Conservation (phyloP, 352 stramenopile genomes). For the Globisporangium cylindrosporum region DNA sequence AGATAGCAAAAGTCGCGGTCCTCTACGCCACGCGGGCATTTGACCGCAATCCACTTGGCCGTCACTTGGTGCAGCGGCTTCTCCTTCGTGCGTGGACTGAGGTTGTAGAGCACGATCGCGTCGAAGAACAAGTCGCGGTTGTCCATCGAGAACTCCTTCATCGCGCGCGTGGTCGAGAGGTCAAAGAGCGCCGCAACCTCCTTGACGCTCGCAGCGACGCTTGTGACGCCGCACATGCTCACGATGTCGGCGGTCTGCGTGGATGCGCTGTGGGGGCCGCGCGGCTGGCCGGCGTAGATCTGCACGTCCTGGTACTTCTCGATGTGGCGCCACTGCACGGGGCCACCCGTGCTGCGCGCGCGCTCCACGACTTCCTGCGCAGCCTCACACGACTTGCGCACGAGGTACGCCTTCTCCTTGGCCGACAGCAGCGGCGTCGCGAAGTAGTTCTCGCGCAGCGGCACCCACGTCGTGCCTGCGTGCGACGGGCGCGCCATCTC, state of each 20-base stretch:
- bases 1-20: conserved; percentile 78
- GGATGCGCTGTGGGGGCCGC: conserved; percentile 25
- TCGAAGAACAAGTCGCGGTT: conserved; percentile 74
- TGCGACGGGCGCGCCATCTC: conserved; percentile 10
- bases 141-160: conserved; percentile 63
- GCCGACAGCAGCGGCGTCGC: conserved; percentile 58
- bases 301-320: conserved; percentile 78
- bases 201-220: conserved; percentile 60
- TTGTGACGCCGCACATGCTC: conserved; percentile 81
- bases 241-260: conserved; percentile 28
- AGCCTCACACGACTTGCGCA: conserved; percentile 79
- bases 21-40: conserved; percentile 51
- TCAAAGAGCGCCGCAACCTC: conserved; percentile 77
- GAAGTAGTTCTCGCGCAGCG: conserved; percentile 77
- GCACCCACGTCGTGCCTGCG: conserved; percentile 44
- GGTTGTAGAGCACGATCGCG: conserved; percentile 64
- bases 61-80: conserved; percentile 82
- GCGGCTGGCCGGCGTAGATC: conserved; percentile 62
- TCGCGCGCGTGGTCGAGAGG: conserved; percentile 50
- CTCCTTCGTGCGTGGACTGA: conserved; percentile 61
- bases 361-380: conserved; percentile 78
- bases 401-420: conserved; percentile 68
- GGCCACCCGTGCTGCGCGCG: conserved; percentile 51
- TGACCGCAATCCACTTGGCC: conserved; percentile 75
- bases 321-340: conserved; percentile 71